Conservation (phyloP, 1,284 basidiomycete genomes). For the Athelia psychrophila region DNA sequence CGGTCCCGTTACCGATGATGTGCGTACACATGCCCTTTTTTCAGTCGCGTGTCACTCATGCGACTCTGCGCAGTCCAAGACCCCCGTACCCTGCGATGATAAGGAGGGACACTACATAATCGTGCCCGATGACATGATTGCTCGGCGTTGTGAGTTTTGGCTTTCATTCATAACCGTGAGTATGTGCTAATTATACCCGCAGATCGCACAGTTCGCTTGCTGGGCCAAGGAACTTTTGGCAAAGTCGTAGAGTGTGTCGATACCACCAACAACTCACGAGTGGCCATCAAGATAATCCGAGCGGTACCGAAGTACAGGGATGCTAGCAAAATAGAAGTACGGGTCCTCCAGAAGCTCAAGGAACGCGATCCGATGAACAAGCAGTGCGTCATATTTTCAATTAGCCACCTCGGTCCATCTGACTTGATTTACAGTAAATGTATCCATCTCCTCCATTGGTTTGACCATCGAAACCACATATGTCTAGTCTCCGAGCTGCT, state of each 20-base stretch:
- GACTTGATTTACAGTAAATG: conserved; percentile 73
- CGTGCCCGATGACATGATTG: conserved; percentile 84
- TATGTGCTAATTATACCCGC: conserved; percentile 18
- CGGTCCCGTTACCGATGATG: conserved; percentile 60
- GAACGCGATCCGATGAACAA: conserved; percentile 88
- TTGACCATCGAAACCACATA: conserved; percentile 97
- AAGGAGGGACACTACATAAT: conserved; percentile 96
- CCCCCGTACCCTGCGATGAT: conserved; percentile 78
- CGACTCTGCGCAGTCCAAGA: conserved; percentile 45
- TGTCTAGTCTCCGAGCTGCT: conserved; percentile 96
- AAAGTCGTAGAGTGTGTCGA: conserved; percentile 97
- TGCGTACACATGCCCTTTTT: conserved; percentile 31
- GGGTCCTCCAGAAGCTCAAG: conserved; percentile 90
- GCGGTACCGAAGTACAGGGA: conserved; percentile 97
- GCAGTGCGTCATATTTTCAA: conserved; percentile 59
- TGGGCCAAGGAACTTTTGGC: conserved; percentile 98
- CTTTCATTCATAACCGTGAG: conserved; percentile 5
- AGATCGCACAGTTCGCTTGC: conserved; percentile 88
- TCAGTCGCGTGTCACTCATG: background rate
- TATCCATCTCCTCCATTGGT: conserved; percentile 93
- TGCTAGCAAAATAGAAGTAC: conserved; percentile 97
- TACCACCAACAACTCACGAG: conserved; percentile 71
- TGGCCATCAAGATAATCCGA: conserved; percentile 99
- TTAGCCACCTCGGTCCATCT: background rate
- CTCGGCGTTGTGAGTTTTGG: conserved; percentile 67